Conservation (phyloP, 2,329 filamentous ascomycete species). For the Trichoderma sp. region DNA sequence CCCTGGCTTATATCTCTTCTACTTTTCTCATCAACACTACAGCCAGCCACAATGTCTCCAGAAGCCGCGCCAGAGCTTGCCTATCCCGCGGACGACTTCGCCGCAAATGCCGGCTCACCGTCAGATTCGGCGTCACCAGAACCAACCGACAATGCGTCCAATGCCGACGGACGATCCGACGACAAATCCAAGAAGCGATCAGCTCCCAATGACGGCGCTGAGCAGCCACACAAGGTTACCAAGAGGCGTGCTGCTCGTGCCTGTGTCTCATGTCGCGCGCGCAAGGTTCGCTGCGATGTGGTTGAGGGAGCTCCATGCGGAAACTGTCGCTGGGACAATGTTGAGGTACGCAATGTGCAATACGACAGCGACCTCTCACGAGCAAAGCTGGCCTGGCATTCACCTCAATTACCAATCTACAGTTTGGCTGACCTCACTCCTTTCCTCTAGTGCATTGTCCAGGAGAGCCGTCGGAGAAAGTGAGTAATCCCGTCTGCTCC, state of each 20-base stretch:
- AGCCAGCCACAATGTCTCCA: neutral
- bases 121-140: constrained; percentile 18
- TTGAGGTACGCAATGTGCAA: constrained; percentile 47
- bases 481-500: constrained; percentile 46
- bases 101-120: constrained; percentile 4
- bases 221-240: constrained; percentile 47
- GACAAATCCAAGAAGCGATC: constrained; percentile 36
- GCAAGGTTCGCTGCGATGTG: constrained; percentile 92
- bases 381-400: neutral
- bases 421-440: constrained; percentile 5
- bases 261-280: constrained; percentile 81
- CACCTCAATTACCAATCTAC: neutral
- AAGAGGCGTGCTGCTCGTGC: constrained; percentile 90
- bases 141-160: neutral
- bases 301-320: constrained; percentile 85
- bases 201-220: constrained; percentile 31
- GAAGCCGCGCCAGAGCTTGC: neutral
- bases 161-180: neutral
- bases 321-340: constrained; percentile 79
- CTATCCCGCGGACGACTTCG: neutral
- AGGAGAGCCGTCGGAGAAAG: constrained; percentile 83
- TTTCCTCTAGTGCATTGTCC: constrained; percentile 58
- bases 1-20: neutral
- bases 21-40: neutral
- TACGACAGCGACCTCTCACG: neutral